Percentiles rank a stretch among this genome's conserved stretches.
phyloP scores from a whole-genome alignment of 75 land plant species.

The Selaginella tamariscina region DNA sequence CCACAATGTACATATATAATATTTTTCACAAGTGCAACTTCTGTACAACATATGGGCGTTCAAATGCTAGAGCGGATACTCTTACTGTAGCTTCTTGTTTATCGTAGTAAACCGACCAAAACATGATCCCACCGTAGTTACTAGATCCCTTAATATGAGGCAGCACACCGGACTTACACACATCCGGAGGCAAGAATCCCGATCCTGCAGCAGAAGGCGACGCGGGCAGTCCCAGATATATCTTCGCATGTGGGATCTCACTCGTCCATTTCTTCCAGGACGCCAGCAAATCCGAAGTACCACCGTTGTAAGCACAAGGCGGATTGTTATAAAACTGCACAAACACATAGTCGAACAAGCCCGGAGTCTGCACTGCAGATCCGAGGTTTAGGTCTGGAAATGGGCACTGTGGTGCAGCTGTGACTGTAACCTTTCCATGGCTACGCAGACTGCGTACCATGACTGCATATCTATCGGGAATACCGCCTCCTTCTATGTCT shows the following conservation, averaged over 20 bases:
- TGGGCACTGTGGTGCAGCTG: neutral
- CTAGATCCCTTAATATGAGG: constrained; percentile 27
- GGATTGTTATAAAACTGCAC: constrained; percentile 8
- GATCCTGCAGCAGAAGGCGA: constrained; percentile 28
- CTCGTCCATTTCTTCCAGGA: constrained; percentile 35
- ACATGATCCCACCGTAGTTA: constrained; percentile 41
- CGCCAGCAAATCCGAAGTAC: constrained; percentile 12
- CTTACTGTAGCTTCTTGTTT: constrained; percentile 18
- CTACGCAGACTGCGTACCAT: constrained; percentile 4
- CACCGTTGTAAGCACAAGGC: neutral
- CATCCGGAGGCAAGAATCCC: constrained; percentile 25
- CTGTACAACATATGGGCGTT: no score
- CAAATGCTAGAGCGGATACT: neutral
- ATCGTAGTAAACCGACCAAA: constrained; percentile 39
- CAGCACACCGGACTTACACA: constrained; percentile 28
- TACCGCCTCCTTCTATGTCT: constrained; percentile 27
- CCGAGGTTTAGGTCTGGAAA: neutral
- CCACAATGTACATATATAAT: no score
- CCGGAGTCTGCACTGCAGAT: neutral
- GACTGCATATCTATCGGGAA: neutral
- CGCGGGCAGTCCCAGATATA: constrained; percentile 31
- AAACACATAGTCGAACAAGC: constrained; percentile 4
- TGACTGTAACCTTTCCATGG: neutral
- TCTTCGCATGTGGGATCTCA: constrained; percentile 6
- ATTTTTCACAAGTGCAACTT: no score